Evolutionary conservation across 2,329 filamentous ascomycete genomes (phyloP), one percentile per base, ranked within the genome.

Genomic region (Aspergillus pseudonomiae): DNA sequence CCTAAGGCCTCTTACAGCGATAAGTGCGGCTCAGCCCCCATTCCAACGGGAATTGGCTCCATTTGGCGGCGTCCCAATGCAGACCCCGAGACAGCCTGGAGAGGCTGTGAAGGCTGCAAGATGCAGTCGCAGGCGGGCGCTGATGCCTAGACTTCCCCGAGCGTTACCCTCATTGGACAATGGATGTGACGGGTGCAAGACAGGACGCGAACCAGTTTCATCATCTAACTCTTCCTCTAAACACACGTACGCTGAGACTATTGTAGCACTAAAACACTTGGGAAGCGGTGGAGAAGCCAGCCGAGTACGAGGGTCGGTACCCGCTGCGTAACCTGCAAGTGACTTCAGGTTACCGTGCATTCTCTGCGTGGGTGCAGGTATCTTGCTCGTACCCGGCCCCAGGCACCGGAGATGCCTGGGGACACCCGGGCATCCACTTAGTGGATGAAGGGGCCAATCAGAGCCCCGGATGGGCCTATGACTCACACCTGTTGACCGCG

Each of bases 401-500:
- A 61, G 57, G 59, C 63, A 58, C 46, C 32, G 19, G 14, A 24
- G 43, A 53, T 65, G 65, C 65, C 63, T 68, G 67, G 63, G 62
- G 65, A 57, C 61, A 19, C 30, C 39, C 30, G n/a, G 36, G 30
- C 41, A 48, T 48, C 65, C 65, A 65, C 57, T 34, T 3, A 7
- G 5, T 9, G 24, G 21, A 6, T 3, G 5, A 14, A 14, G 2
- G n/a, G 11, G 28, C 77, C 75, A 78, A 79, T 78, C 32, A 71
- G 1, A 9, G 1, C 2, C 1, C 6, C 0, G 0, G 2, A 55
- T 45, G 54, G 24, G 32, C 53, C 61, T 75, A 71, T 79, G 77
- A 79, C 70, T 79, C 77, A 79, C 75, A 78, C 74, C 68, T 70
- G 70, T 71, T 71, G 71, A 72, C 70, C 61, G 54, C 14, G 46